These are phyloP conservation scores for Penicillium sp. DNA, from an alignment of 2,329 filamentous ascomycete genomes.

Conservation along the genomic window DNA sequence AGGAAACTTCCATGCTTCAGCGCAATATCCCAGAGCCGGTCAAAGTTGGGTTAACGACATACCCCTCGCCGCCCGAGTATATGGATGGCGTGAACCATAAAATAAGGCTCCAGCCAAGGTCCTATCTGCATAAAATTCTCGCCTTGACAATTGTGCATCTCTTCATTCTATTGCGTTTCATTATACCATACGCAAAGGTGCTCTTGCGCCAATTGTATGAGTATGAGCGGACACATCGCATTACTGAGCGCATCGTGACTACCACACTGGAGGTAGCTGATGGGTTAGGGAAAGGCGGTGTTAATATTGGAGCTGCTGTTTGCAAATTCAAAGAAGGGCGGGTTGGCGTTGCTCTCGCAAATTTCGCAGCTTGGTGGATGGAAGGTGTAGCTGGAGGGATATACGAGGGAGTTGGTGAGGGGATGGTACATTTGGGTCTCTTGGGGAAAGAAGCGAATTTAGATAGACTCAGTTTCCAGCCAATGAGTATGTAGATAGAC, in stretches of 20 bases:
- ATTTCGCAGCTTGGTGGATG: slow-evolving; percentile 60
- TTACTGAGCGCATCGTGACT: slow-evolving; percentile 60
- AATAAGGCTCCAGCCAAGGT: slow-evolving; percentile 28
- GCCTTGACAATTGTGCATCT: slow-evolving; percentile 58
- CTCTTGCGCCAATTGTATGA: slow-evolving; percentile 56
- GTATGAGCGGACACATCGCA: slow-evolving; percentile 66
- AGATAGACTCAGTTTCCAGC: slow-evolving; percentile 14
- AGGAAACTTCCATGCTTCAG: slow-evolving; percentile 33
- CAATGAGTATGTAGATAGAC: slow-evolving; percentile 4
- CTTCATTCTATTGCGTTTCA: slow-evolving; percentile 60
- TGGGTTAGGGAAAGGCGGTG: slow-evolving; percentile 52
- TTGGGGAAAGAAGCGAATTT: slow-evolving; percentile 20
- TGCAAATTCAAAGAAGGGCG: slow-evolving; percentile 64
- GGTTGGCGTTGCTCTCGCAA: slow-evolving; percentile 59
- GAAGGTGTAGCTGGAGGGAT: slow-evolving; percentile 66
- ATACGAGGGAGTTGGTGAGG: slow-evolving; percentile 62
- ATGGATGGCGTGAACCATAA: not conserved
- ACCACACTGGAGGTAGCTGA: slow-evolving; percentile 56
- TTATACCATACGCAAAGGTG: slow-evolving; percentile 61
- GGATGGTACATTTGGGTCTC: slow-evolving; percentile 49
- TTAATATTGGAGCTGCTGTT: slow-evolving; percentile 56
- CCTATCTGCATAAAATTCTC: slow-evolving; percentile 60
- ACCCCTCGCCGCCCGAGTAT: not conserved
- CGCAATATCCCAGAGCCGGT: slow-evolving; percentile 28
- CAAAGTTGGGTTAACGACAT: slow-evolving; percentile 17